phyloP scores from a whole-genome alignment of 2,329 filamentous ascomycete species.

The Phaeomoniella chlamydospora region DNA sequence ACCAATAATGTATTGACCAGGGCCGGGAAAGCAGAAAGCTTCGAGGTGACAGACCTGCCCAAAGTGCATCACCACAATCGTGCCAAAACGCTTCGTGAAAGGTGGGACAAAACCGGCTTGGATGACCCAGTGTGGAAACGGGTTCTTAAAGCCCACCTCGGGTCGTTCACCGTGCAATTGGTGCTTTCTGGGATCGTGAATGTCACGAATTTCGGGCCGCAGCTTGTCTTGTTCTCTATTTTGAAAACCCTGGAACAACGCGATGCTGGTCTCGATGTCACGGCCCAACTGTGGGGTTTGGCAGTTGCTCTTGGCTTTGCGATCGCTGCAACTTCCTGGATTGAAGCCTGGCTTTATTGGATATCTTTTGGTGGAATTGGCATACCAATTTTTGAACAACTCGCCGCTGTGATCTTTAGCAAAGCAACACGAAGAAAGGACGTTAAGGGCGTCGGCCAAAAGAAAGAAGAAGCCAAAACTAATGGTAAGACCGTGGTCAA shows the following conservation, averaged over 20 bases:
- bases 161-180: conserved; percentile 44
- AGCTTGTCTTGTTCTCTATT: conserved; percentile 53
- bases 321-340: conserved; percentile 39
- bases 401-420: conserved; percentile 59
- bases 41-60: conserved; percentile 50
- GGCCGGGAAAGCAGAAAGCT: conserved; percentile 41
- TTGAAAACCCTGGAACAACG: conserved; percentile 49
- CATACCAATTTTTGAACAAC: conserved; percentile 53
- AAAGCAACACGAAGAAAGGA: conserved; percentile 69
- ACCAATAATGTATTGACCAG: conserved; percentile 37
- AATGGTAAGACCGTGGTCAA: conserved; percentile 14
- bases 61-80: conserved; percentile 42
- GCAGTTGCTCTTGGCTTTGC: conserved; percentile 48
- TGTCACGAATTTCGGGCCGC: conserved; percentile 53
- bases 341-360: conserved; percentile 56
- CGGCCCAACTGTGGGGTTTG: conserved; percentile 49
- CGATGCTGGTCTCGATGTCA: conserved; percentile 27
- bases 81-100: conserved; percentile 36
- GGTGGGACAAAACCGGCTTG: conserved; percentile 20
- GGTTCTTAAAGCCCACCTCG: conserved; percentile 43
- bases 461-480: conserved; percentile 15
- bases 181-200: conserved; percentile 38
- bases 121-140: conserved; percentile 42
- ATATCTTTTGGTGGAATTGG: conserved; percentile 47
- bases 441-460: conserved; percentile 43